These are phyloP conservation scores for Agrostemma githago DNA, from an alignment of 148 eudicot genomes.

Conservation along the genomic window DNA sequence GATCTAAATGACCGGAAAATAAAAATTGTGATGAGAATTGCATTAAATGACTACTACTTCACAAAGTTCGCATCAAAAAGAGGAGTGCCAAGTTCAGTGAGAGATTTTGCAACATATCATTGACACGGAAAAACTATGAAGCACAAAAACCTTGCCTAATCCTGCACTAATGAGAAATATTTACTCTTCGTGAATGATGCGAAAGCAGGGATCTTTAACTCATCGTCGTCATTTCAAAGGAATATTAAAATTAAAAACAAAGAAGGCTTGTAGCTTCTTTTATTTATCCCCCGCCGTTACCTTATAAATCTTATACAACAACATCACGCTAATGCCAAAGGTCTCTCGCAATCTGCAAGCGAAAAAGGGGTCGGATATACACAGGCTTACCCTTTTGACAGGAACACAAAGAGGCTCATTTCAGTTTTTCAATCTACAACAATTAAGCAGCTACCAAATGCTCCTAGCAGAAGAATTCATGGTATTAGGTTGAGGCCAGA, in stretches of 20 bases:
- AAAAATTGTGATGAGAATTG: not conserved
- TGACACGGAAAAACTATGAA: constrained; percentile 5
- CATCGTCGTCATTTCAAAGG: not conserved
- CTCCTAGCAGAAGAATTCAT: not conserved
- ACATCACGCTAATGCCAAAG: too few species aligned
- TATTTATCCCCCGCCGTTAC: not conserved
- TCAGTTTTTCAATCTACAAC: not conserved
- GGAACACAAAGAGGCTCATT: too few species aligned
- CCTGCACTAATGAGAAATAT: not conserved
- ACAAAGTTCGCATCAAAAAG: not conserved
- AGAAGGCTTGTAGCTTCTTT: not conserved
- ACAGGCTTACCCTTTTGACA: too few species aligned
- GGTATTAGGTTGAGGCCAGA: not conserved
- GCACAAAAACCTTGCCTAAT: not conserved
- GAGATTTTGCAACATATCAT: not conserved
- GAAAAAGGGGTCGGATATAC: too few species aligned
- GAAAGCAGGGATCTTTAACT: not conserved
- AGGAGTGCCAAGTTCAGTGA: not conserved
- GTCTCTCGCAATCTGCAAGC: too few species aligned
- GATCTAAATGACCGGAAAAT: not conserved
- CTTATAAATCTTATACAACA: not conserved
- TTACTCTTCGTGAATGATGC: not conserved
- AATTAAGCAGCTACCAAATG: not conserved
- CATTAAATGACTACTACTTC: not conserved
- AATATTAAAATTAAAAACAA: not conserved